Percentiles rank a stretch among this genome's conserved stretches.
Conservation (phyloP, 306 rosid species). For the Benincasa hispida region DNA sequence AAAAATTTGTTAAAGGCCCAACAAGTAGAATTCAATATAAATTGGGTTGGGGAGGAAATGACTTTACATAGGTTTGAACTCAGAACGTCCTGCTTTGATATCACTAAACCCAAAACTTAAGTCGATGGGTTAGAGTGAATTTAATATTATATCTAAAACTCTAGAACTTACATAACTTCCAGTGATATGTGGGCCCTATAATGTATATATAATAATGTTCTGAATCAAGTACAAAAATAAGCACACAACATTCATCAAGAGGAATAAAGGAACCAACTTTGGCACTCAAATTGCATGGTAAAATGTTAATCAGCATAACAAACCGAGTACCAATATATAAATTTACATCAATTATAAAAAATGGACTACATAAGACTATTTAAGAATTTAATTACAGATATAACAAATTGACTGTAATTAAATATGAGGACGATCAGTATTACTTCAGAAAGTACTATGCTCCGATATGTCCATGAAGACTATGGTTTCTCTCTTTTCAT, state of each 20-base stretch:
- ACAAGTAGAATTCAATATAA: no score
- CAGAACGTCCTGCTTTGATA: no score
- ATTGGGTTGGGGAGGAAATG: no score
- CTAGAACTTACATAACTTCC: background rate
- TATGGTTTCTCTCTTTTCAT: background rate
- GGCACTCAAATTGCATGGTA: background rate
- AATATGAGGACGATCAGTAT: background rate
- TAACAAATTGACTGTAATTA: background rate
- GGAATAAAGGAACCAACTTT: background rate
- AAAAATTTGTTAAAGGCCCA: no score
- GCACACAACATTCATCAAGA: background rate
- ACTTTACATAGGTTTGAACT: no score
- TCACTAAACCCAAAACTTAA: no score
- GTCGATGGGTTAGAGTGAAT: no score
- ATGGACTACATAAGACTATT: background rate
- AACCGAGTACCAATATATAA: background rate
- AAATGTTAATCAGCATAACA: background rate
- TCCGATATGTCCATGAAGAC: background rate
- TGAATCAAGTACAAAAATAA: background rate
- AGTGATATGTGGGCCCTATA: background rate
- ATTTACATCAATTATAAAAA: background rate
- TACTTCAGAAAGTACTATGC: background rate
- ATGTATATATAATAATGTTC: background rate
- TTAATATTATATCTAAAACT: no score
- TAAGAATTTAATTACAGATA: background rate